Conservation (phyloP, 352 stramenopile genomes). For the Phytophthora tentaculata region DNA sequence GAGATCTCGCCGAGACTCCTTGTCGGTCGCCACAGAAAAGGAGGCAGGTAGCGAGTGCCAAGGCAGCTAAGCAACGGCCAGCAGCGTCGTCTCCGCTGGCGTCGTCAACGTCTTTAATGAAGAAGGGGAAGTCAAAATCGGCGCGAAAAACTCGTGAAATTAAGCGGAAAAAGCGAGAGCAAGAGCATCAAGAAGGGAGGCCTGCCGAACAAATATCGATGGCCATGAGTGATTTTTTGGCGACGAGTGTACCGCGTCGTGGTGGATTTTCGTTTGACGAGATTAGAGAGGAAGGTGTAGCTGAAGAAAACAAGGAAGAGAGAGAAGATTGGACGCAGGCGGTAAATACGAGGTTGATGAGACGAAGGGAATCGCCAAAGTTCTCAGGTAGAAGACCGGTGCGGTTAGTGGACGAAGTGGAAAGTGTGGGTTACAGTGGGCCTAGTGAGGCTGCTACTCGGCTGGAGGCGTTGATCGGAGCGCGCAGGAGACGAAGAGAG, state of each 20-base stretch:
- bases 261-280: constrained; percentile 35
- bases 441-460: constrained; percentile 21
- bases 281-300: constrained; percentile 9
- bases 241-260: constrained; percentile 11
- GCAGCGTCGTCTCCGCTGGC: constrained; percentile 12
- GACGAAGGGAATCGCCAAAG: constrained; percentile 21
- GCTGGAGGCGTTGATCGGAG: constrained; percentile 33
- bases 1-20: constrained; percentile 32
- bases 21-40: constrained; percentile 22
- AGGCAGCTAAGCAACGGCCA: constrained; percentile 1
- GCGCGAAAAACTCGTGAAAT: background rate
- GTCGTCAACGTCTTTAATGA: constrained; percentile 25
- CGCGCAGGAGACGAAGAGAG: constrained; percentile 22
- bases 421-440: constrained; percentile 3
- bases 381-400: constrained; percentile 29
- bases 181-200: background rate
- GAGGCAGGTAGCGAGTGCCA: constrained; percentile 6
- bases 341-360: constrained; percentile 4
- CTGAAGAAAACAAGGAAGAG: constrained; percentile 12
- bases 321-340: constrained; percentile 4
- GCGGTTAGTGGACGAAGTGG: constrained; percentile 23
- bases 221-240: constrained; percentile 21
- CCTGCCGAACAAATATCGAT: constrained; percentile 16
- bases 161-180: constrained; percentile 19
- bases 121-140: constrained; percentile 15